Conservation (phyloP, 1,284 basidiomycete species). For the Puccinia polysora region DNA sequence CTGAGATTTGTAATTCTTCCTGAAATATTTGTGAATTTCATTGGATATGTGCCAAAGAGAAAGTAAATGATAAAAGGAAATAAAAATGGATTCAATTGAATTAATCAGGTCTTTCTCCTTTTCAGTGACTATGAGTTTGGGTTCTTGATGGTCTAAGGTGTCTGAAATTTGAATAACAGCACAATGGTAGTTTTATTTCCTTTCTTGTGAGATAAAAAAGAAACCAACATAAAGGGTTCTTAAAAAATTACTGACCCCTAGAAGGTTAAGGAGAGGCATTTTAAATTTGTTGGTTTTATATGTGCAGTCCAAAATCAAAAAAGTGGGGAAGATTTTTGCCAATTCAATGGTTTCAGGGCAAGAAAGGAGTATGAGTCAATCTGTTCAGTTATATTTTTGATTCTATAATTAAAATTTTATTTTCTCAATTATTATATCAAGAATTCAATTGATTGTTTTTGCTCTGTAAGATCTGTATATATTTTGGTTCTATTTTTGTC, state of each 20-base stretch:
- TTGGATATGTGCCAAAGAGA: background rate
- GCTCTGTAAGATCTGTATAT: background rate
- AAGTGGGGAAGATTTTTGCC: background rate
- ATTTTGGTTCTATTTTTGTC: background rate
- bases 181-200: background rate
- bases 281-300: background rate
- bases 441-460: background rate
- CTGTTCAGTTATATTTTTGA: background rate
- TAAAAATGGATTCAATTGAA: background rate
- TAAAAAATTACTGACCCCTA: background rate
- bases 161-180: background rate
- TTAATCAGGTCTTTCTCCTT: background rate
- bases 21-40: background rate
- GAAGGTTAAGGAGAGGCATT: background rate
- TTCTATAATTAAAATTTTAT: background rate
- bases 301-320: background rate
- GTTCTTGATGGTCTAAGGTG: background rate
- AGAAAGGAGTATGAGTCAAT: background rate
- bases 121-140: background rate
- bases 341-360: background rate
- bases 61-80: background rate
- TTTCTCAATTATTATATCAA: background rate
- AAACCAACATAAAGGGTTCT: background rate
- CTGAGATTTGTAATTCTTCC: background rate
- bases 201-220: background rate